Evolutionary conservation across 805 yeast species (phyloP).

Genomic region (Lachancea sp.): DNA sequence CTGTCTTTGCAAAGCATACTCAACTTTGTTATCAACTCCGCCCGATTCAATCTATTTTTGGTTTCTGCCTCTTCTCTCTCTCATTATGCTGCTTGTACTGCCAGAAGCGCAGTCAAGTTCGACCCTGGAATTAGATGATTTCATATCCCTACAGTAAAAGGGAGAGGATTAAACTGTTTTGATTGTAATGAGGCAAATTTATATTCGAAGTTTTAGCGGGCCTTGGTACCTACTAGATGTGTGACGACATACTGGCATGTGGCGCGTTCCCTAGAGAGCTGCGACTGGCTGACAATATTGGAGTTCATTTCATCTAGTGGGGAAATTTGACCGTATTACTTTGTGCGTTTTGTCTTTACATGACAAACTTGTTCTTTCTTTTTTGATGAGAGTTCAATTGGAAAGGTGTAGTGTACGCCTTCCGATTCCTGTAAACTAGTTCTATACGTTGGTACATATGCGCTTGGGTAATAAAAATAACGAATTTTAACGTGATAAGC

Average conservation of each 20-base stretch:
- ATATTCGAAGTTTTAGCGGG: no score
- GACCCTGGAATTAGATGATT: conserved; percentile 25
- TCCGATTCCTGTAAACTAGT: no score
- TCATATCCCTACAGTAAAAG: conserved; percentile 12
- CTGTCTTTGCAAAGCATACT: not conserved
- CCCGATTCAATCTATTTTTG: not conserved
- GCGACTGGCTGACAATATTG: conserved; percentile 13
- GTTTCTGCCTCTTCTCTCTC: conserved; percentile 3
- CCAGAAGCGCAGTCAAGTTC: conserved; percentile 34
- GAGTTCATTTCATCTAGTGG: no score
- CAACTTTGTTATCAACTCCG: not conserved
- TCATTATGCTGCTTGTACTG: conserved; percentile 16
- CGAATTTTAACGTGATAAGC: no score
- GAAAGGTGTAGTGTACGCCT: no score
- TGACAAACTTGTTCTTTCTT: no score
- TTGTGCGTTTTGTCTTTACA: no score
- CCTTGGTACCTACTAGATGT: not conserved
- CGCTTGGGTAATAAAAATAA: no score
- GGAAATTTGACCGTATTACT: no score
- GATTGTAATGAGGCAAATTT: no score
- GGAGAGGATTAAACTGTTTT: not conserved
- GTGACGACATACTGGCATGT: conserved; percentile 1
- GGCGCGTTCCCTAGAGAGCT: conserved; percentile 10
- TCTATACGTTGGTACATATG: no score
- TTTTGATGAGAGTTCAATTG: no score